phyloP scores from a whole-genome alignment of 148 eudicot genomes.

The Chenopodium quinoa region DNA sequence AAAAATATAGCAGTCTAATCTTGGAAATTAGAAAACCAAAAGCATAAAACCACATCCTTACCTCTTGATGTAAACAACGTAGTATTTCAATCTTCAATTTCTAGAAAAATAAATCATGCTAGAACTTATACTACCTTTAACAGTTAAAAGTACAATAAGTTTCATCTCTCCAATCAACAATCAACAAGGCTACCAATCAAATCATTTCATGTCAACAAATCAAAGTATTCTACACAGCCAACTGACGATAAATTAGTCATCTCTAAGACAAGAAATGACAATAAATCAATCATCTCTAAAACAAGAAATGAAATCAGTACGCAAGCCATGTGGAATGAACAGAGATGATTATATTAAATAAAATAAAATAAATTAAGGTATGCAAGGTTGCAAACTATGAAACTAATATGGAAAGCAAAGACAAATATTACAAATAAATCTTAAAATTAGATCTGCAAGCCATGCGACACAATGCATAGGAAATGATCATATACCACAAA shows the following conservation, averaged over 20 bases:
- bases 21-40: neutral
- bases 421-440: neutral
- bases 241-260: neutral
- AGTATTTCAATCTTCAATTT: neutral
- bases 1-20: neutral
- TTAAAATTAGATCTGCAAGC: neutral
- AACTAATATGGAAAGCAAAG: neutral
- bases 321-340: too few relatives aligned
- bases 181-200: neutral
- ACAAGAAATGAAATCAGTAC: too few relatives aligned
- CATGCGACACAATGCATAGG: neutral
- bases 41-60: neutral
- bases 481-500: conserved; percentile 3
- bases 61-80: neutral
- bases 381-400: too few relatives aligned
- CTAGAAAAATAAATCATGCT: neutral
- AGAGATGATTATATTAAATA: neutral
- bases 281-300: too few relatives aligned
- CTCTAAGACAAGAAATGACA: neutral
- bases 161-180: neutral
- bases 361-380: too few relatives aligned
- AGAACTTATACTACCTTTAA: neutral
- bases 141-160: too few relatives aligned
- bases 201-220: neutral
- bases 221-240: neutral